Base-by-base conservation (phyloP, 2,329 filamentous ascomycete genomes). In the Hymenoscyphus repandus region DNA sequence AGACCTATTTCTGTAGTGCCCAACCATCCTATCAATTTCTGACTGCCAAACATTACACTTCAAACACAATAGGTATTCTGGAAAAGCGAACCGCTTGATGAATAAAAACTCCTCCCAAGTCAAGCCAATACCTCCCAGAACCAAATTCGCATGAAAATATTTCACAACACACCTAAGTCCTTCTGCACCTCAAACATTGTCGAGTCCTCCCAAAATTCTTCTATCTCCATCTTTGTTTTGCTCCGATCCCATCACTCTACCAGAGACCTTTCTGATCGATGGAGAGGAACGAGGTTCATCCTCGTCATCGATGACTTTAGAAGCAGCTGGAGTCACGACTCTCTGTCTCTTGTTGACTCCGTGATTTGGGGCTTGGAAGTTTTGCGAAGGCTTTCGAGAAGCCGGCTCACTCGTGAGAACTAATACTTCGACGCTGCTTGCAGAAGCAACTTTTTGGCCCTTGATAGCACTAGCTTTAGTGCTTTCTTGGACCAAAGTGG, bases 301-400 rank as follows among this genome's bases (percentile, higher is more conserved):
- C 45, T 77, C 73, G 17, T 74, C 71, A 36, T 76, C 75, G 13
- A 75, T 70, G 7, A 62, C 70, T 55, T 71, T 74, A n/a, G 66
- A 60, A 33, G 74, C 72, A 2, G 68, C 68, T 6, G 74, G 72
- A 0, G 75, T 77, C 44, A 75, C 74, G 45, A 72, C 68, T 11
- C 74, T 70, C 49, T 65, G 63, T 32, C 77, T 70, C 58, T 78
- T 80, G 17, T 54, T 59, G 17, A 58, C 56, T 39, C 49, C 54
- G 30, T 49, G 56, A 46, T 49, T 60, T 11, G 46, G n/a, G 3
- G 36, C n/a, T 22, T 32, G 22, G 17, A 44, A 46, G 52, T 43
- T 36, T 34, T 33, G 39, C 32, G 45, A 27, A 17, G 12, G 38
- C 52, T 58, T 63, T 15, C 55, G 53, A 41, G 51, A 20, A n/a